Evolutionary conservation across 768 basidiomycete species (phyloP), one percentile per base, ranked within the genome.

Genomic region (Agrocybe pediades): DNA sequence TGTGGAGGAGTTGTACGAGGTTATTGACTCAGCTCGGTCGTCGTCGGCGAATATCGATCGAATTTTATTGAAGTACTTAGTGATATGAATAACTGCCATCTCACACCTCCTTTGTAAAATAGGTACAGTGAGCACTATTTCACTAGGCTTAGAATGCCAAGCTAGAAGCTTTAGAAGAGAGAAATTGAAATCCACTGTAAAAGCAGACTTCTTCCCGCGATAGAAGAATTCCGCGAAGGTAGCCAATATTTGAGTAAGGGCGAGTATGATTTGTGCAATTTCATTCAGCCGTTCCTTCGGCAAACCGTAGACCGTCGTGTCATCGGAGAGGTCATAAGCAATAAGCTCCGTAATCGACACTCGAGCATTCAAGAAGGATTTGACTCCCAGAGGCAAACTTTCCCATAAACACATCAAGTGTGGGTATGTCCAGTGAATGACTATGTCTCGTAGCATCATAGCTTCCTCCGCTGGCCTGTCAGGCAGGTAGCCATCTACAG

Each of bases 1-100:
- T 1, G 15, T 30, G 13, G 59, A 42, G 13, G 55, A 56, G n/a
- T 60, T 46, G 17, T 39, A 54, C 0, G 59, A 56, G 29, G 50
- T 25, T 2, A 53, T 41, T 1, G 58, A 60, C 3, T 45, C 20
- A 20, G 49, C 36, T n/a, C 56, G 55, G 2, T 53, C 51, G 23
- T 26, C 17, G 1, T 36, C 30, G 11, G 53, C 39, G 40, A 53
- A 49, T 6, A 29, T 25, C 4, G 17, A 13, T 2, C 51, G 44
- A 9, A 57, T 16, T n/a, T 20, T 16, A n/a, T 57, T 53, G 19
- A 53, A 21, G 41, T 41, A 41, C 27, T 49, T 44, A n/a, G 25
- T 42, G 15, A 44, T 26, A 41, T 53, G 51, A 0, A 13, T 15
- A 1, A 53, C 33, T 3, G 39, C 46, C 13, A 44, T 19, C 15